Conservation (phyloP, 2,329 filamentous ascomycete genomes). For the Fusarium albidum region DNA sequence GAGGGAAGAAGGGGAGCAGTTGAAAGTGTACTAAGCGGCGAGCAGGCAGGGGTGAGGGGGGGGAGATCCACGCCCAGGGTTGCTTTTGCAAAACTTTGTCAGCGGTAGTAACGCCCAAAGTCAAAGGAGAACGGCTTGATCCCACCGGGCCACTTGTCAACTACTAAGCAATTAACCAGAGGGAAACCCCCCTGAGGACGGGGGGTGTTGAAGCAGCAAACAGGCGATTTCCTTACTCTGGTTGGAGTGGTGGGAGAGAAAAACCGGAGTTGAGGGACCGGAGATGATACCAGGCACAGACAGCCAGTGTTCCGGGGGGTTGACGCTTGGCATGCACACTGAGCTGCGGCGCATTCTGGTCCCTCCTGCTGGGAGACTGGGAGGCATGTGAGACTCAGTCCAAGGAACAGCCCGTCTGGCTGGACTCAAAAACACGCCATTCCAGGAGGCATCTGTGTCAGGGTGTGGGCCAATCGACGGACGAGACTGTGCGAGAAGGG, state of each 20-base stretch:
- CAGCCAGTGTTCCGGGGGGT: slow-evolving; percentile 29
- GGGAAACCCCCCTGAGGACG: slow-evolving; percentile 30
- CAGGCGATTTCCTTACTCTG: slow-evolving; percentile 19
- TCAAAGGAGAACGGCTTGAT: too few species aligned
- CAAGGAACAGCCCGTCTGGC: too few species aligned
- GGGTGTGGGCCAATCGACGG: slow-evolving; percentile 10
- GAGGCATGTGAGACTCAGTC: too few species aligned
- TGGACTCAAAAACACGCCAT: slow-evolving; percentile 26
- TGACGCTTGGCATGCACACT: slow-evolving; percentile 33
- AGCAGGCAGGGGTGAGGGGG: slow-evolving; percentile 23
- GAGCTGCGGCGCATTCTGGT: slow-evolving; percentile 5
- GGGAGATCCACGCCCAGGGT: neutral
- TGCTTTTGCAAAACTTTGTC: neutral
- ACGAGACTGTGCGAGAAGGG: too few species aligned
- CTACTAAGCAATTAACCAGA: too few species aligned
- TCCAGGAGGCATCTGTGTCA: slow-evolving; percentile 30
- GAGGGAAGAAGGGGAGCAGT: neutral
- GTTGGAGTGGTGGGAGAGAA: slow-evolving; percentile 7
- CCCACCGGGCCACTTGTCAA: too few species aligned
- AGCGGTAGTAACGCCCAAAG: too few species aligned
- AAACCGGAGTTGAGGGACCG: slow-evolving; percentile 28
- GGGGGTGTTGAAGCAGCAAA: slow-evolving; percentile 26
- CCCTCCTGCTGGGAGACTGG: too few species aligned
- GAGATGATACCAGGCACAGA: slow-evolving; percentile 37
- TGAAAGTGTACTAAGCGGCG: neutral